Evolutionary conservation across 164 flowering plant species (phyloP).

Genomic region (Piper longum): DNA sequence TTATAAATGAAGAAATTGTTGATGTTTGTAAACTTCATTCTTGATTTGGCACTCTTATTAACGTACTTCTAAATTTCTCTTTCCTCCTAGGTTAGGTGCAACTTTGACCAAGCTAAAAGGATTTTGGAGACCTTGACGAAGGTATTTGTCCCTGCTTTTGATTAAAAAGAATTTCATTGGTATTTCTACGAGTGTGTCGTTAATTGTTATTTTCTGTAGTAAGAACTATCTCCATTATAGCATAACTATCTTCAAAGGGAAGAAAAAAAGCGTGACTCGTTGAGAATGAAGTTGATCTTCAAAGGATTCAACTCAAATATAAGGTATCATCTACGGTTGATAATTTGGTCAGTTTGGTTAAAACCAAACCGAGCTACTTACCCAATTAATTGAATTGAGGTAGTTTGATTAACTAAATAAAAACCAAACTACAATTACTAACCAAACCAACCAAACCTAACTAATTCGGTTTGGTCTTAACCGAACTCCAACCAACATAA

Average conservation of each 20-base stretch:
- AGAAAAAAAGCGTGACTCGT: constrained; percentile 84
- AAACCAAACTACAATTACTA: no score
- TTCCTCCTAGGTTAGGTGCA: constrained; percentile 70
- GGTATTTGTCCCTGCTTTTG: constrained; percentile 22
- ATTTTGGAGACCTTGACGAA: constrained; percentile 71
- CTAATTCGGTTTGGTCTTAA: no score
- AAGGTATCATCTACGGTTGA: constrained; percentile 29
- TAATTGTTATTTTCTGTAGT: constrained; percentile 1
- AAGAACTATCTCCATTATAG: constrained; percentile 3
- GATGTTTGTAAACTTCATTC: no score
- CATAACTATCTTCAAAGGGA: constrained; percentile 55
- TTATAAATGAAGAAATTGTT: no score
- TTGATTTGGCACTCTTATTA: neutral
- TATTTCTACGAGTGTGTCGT: neutral
- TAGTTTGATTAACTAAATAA: no score
- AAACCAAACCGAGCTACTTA: no score
- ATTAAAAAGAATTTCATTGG: neutral
- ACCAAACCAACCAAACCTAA: no score
- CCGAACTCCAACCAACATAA: no score
- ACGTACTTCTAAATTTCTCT: neutral
- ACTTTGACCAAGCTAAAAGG: constrained; percentile 89
- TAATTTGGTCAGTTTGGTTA: neutral
- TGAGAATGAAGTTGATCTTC: constrained; percentile 83
- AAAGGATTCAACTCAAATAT: constrained; percentile 72
- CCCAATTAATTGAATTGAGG: no score